Evolutionary conservation across 2,329 filamentous ascomycete species (phyloP).

Genomic region (Chrysoporthe austroafricana): DNA sequence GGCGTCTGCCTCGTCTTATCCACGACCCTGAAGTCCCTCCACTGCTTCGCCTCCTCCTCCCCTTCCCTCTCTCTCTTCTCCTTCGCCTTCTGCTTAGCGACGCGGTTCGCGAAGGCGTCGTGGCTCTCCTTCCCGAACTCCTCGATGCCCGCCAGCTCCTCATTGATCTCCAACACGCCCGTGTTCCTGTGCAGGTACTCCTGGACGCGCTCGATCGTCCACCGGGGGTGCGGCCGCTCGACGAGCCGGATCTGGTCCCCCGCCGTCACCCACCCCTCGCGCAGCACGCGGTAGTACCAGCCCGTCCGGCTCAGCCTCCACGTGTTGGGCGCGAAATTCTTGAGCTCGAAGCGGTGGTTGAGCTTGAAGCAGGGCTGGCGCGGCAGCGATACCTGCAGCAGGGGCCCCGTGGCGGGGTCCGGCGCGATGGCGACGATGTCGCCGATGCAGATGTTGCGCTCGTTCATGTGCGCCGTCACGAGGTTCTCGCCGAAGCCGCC

Average conservation of each 20-base stretch:
- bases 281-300: conserved; percentile 68
- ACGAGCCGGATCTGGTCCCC: conserved; percentile 62
- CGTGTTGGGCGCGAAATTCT: conserved; percentile 62
- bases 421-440: conserved; percentile 58
- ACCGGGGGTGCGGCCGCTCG: conserved; percentile 58
- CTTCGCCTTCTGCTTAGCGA: conserved; percentile 48
- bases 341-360: conserved; percentile 67
- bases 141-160: conserved; percentile 54
- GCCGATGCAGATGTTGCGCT: conserved; percentile 68
- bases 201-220: conserved; percentile 67
- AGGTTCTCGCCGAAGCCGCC: conserved; percentile 70
- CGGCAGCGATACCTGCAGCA: conserved; percentile 64
- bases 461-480: conserved; percentile 61
- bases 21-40: conserved; percentile 52
- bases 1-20: conserved; percentile 56
- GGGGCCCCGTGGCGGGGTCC: conserved; percentile 40
- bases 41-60: conserved; percentile 36
- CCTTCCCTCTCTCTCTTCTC: conserved; percentile 32
- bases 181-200: conserved; percentile 63
- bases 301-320: conserved; percentile 63
- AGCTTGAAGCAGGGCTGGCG: conserved; percentile 71
- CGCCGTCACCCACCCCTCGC: conserved; percentile 55
- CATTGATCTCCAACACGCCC: conserved; percentile 55
- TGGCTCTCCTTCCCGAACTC: conserved; percentile 54
- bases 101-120: conserved; percentile 52